These are phyloP conservation scores for Linum lewisii DNA, from an alignment of 345 rosid genomes.

Conservation along the genomic window DNA sequence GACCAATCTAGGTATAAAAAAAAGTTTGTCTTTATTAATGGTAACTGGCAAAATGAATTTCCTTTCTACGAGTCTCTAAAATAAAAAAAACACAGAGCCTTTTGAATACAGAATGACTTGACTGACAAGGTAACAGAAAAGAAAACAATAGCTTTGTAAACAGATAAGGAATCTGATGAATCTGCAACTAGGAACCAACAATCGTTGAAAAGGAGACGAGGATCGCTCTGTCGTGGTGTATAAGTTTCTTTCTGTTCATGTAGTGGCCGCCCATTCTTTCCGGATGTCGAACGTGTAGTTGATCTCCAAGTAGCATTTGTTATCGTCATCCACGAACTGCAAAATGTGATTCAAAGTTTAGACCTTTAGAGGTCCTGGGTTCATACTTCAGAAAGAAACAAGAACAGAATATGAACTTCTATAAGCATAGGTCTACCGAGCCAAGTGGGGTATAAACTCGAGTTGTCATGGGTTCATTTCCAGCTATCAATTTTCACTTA, in stretches of 20 bases:
- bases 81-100: too few species aligned
- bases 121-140: not conserved
- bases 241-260: constrained; percentile 12
- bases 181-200: not conserved
- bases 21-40: not conserved
- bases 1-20: too few species aligned
- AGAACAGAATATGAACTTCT: too few species aligned
- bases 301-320: constrained; percentile 69
- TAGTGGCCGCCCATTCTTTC: constrained; percentile 48
- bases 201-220: not conserved
- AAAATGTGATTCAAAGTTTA: not conserved
- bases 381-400: too few species aligned
- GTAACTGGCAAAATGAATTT: not conserved
- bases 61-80: not conserved
- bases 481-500: too few species aligned
- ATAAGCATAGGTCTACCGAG: too few species aligned
- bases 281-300: constrained; percentile 66
- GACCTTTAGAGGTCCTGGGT: not conserved
- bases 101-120: too few species aligned
- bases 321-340: constrained; percentile 70
- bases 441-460: too few species aligned
- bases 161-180: not conserved
- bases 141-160: not conserved
- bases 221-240: not conserved
- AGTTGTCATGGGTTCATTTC: too few species aligned